Evolutionary conservation across 352 stramenopile genomes (phyloP), one percentile per base, ranked within the genome.

Genomic region (Phytopythium vexans): DNA sequence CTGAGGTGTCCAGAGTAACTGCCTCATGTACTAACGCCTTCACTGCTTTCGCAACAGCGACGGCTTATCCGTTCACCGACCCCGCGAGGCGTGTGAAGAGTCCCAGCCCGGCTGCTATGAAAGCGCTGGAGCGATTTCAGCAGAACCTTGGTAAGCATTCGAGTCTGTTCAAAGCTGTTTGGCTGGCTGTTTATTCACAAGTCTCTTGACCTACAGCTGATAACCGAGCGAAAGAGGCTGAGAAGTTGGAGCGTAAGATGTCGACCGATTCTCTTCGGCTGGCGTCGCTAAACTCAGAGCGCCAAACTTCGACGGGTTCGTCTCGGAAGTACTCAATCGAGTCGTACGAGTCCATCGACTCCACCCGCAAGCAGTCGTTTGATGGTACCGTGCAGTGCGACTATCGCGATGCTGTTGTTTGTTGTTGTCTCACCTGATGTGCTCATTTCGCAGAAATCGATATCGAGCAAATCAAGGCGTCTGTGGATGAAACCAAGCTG

Each of bases 61-160:
- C 76, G 50, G 62, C 68, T 5, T 88, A 88, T n/a, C 77, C 77
- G 9, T 88, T 88, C 53, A 78, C 73, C 31, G 75, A 88, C 48
- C 74, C 70, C 35, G 58, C 64, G 8, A 49, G 62, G n/a, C 68
- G 56, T 31, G 62, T 77, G 51, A 81, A 68, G 49, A 66, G 68
- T 7, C 57, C 75, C 8, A 83, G 76, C 42, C 58, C 77, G 35
- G 57, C 73, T 7, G 55, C 73, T 14, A 31, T 77, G 8, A 70
- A 80, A 41, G 77, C 77, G 3, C 56, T 88, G 3, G 75, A 72
- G 1, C 70, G 64, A 38, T 86, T 88, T 41, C 73, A 85, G 56
- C 69, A 73, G 37, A 72, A 86, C 33, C 74, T 88, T 31, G 75
- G 73, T 87, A 58, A 27, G 16, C 6, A 42, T 40, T 27, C 12